Evolutionary conservation across 2,329 filamentous ascomycete species (phyloP).

Genomic region (Colletotrichum tropicale): DNA sequence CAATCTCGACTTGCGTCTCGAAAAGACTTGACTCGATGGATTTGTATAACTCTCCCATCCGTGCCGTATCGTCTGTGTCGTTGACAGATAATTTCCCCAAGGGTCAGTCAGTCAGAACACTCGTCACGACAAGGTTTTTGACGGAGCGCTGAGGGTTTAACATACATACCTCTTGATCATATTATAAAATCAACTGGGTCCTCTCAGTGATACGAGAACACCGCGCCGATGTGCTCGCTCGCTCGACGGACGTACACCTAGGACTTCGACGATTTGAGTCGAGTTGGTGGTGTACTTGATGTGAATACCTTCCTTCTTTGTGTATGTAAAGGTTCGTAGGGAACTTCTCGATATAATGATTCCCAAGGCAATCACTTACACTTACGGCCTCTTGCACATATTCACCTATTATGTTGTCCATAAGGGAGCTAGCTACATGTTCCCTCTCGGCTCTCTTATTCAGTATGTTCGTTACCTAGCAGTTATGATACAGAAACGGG

Average conservation of each 20-base stretch:
- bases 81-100: not conserved
- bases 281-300: not conserved
- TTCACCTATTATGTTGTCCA: not conserved
- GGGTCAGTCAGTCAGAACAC: no score
- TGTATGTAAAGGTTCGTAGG: not conserved
- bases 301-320: not conserved
- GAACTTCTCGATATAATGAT: not conserved
- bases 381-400: not conserved
- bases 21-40: no score
- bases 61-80: accelerated
- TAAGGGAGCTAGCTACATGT: not conserved
- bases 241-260: no score
- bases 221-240: not conserved
- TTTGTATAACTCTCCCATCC: not conserved
- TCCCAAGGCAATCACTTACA: not conserved
- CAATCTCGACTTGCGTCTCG: no score
- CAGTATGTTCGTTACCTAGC: not conserved
- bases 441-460: not conserved
- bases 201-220: not conserved
- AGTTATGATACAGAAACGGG: not conserved
- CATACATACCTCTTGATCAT: no score
- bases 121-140: not conserved
- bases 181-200: no score
- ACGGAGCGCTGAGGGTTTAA: not conserved
- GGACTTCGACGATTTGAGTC: not conserved